Evolutionary conservation across 495 filamentous ascomycete genomes (phyloP).

Genomic region (Achaetomiella virescens): DNA sequence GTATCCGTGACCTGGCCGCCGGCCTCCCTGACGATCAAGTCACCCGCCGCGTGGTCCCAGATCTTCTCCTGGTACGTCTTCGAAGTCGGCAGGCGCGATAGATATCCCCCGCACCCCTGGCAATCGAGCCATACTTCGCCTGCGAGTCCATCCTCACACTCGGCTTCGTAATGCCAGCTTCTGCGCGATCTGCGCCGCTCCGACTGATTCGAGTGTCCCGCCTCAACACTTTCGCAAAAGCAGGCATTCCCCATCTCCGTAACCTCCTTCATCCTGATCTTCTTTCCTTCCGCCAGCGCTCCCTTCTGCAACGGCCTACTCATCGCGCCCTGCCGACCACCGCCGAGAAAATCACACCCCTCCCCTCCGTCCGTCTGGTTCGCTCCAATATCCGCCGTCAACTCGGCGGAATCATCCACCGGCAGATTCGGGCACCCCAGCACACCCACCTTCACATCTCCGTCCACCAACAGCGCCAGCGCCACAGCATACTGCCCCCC

Average conservation of each 20-base stretch:
- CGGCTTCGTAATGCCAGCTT: conserved; percentile 73
- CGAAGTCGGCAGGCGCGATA: conserved; percentile 76
- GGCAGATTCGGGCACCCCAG: conserved; percentile 93
- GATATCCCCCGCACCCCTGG: conserved; percentile 90
- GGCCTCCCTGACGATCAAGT: conserved; percentile 88
- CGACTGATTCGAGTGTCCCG: conserved; percentile 79
- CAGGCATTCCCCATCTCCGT: conserved; percentile 69
- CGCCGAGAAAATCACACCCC: conserved; percentile 81
- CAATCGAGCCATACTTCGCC: conserved; percentile 94
- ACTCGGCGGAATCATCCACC: conserved; percentile 63
- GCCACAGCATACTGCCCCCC: conserved; percentile 97
- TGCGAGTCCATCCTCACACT: conserved; percentile 94
- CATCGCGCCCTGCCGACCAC: conserved; percentile 69
- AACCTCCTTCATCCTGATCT: conserved; percentile 72
- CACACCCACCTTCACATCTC: conserved; percentile 90
- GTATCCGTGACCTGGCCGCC: conserved; percentile 88
- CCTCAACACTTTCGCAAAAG: conserved; percentile 94
- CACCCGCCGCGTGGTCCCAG: conserved; percentile 98
- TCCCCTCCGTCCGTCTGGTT: conserved; percentile 60
- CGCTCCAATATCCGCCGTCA: conserved; percentile 59
- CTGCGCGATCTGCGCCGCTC: conserved; percentile 80
- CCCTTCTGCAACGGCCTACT: conserved; percentile 63
- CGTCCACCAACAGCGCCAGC: conserved; percentile 83
- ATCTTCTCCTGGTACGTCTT: conserved; percentile 97
- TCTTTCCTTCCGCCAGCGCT: conserved; percentile 50